Conservation (phyloP, 2,329 filamentous ascomycete species). For the Clarireedia paspali region DNA sequence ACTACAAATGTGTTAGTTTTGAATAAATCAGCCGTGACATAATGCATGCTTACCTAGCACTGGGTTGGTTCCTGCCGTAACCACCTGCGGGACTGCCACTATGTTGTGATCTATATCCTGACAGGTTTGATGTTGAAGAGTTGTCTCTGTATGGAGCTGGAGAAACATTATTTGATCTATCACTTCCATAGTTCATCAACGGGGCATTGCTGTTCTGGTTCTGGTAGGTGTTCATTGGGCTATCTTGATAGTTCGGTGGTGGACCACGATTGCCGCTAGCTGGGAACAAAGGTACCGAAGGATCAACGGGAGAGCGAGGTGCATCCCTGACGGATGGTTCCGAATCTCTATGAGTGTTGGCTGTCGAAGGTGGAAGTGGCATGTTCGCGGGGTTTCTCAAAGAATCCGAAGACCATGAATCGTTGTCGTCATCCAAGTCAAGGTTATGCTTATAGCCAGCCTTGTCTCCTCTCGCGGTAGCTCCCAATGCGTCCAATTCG, state of each 20-base stretch:
- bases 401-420: slow-evolving; percentile 56
- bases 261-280: slow-evolving; percentile 28
- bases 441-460: slow-evolving; percentile 47
- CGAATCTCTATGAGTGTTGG: slow-evolving; percentile 19
- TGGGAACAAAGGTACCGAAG: slow-evolving; percentile 45
- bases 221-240: slow-evolving; percentile 18
- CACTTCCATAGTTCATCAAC: slow-evolving; percentile 16
- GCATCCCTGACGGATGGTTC: slow-evolving; percentile 23
- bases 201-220: slow-evolving; percentile 18
- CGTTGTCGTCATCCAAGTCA: slow-evolving; percentile 65
- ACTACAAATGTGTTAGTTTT: slow-evolving; percentile 31
- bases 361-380: slow-evolving; percentile 27
- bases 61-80: slow-evolving; percentile 34
- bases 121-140: slow-evolving; percentile 28
- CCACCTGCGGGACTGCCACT: slow-evolving; percentile 32
- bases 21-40: neutral
- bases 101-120: slow-evolving; percentile 33
- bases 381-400: slow-evolving; percentile 36
- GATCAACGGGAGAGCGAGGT: slow-evolving; percentile 41
- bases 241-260: slow-evolving; percentile 27
- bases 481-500: slow-evolving; percentile 82
- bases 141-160: slow-evolving; percentile 28
- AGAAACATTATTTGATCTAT: slow-evolving; percentile 12
- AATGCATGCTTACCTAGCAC: slow-evolving; percentile 36
- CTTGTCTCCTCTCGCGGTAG: slow-evolving; percentile 81